Evolutionary conservation across 148 eudicot species (phyloP), one percentile per base, ranked within the genome.

Genomic region (Vaccinium vitisidaea): DNA sequence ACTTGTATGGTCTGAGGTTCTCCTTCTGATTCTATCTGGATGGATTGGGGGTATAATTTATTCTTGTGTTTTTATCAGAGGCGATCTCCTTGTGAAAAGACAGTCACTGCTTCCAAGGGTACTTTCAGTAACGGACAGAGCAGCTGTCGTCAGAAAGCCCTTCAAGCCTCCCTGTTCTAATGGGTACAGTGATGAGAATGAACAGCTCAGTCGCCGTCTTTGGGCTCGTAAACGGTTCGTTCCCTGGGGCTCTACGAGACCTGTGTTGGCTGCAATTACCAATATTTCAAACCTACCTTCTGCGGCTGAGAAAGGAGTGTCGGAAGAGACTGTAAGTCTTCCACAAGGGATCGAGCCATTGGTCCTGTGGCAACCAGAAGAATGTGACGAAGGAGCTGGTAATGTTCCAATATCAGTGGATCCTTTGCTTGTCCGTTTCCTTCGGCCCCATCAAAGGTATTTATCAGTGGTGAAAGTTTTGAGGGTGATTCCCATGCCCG

Each of bases 361-460:
- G 89, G 88, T 97, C 71, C 89, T 97, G 70, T 97, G 99, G 99
- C 95, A 92, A 81, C 91, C 92, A 49, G 98, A 94, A 58, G 98
- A 94, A 55, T 61, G 82, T 36, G 88, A 82, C 18, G 91, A 83
- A 80, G 90, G 58, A 83, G 88, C 82, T 82, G 75, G 50, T 81
- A 84, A 74, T 55, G 80, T 81, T 12, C 87, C 85, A 15, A 93
- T 97, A 70, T 75, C 74, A 70, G 99, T 97, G 77, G 99, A 97
- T 82, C 85, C 93, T 32, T 65, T 95, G 93, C 98, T 97, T 87
- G 96, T 94, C 86, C 93, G 88, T 30, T 97, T 94, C 86, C 96
- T 97, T 59, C 91, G 99, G 84, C 95, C 99, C 70, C 99, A 97
- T 90, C 99, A 97, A 88, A 95, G 99, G 99, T 97, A 95, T 52